Base-by-base conservation (phyloP, 305 asterid species). In the Rubia balearica region DNA sequence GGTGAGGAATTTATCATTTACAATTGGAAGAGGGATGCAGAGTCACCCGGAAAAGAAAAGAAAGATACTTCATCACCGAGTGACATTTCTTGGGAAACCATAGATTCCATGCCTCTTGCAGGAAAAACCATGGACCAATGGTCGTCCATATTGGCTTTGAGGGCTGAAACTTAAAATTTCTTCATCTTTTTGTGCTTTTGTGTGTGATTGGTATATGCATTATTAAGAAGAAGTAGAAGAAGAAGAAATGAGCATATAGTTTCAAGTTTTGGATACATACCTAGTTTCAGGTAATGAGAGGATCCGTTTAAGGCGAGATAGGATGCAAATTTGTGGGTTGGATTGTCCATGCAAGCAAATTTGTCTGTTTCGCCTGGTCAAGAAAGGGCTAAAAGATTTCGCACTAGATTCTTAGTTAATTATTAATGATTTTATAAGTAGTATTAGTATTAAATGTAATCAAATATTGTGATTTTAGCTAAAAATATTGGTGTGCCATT, bases 41-140 rank as follows among this genome's bases (percentile, higher is more conserved):
- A 53, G 71, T 83, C 92, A 1, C 75, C 83, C 76, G 88, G 75
- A 43, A 82, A 68, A 12, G 96, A 92, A 81, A 78, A 90, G 78
- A 83, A 80, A 70, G 80, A 80, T 36, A 40, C 56, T 30, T 71
- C 80, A 68, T 70, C 81, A 27, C 61, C 78, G 16, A 56, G 74
- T 67, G 82, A 85, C 48, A 71, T 65, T 62, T 78, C 74, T 16
- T 87, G 87, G 88, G 84, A 81, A 4, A 33, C 75, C 38, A 59
- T 87, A 79, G 97, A 90, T 73, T 73, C 77, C 60, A 83, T 92
- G 90, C 95, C 89, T 59, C 79, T 92, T 81, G 83, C 80, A 41
- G 97, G 94, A 71, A 92, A 88, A 78, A 88, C 76, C 70, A 76
- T 90, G 64, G 77, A 80, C 16, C 89, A 81, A 75, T 92, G 98